Evolutionary conservation across 140 eudicot species (phyloP), one percentile per base, ranked within the genome.

Genomic region (Ambrosia hybrid): DNA sequence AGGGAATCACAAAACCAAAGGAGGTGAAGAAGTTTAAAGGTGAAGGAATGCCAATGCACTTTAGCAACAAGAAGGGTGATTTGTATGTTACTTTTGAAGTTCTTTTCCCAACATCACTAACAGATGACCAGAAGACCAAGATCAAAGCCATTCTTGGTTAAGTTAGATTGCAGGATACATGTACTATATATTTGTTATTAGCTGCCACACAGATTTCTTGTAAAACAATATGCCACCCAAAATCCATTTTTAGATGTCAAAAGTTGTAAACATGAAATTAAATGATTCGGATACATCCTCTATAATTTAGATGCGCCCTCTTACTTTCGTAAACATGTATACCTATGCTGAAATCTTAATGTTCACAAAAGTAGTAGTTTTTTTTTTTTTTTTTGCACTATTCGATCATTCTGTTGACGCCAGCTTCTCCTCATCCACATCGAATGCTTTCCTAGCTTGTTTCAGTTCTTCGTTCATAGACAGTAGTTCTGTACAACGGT

Each of bases 371-470:
- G 67, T 61, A 21, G 26, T 21, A 21, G 26, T 21, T 21, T 21
- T 21, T 61, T n/a, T 39, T 64, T 15, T 36, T 64, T 21, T 21
- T 21, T 21, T 16, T 37, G 38, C 9, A 45, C 14, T 16, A 45
- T 48, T 71, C 58, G 10, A 70, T 89, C 82, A 92, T 10, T 92
- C 95, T n/a, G 65, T 64, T 39, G 83, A 65, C 49, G 89, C 95
- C 68, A 92, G 65, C 83, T 85, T 92, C 74, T 81, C 85, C 67
- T 81, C 81, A 5, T 81, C 85, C 39, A 81, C 90, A 34, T 93
- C 98, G 72, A 93, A 93, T 55, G 98, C 97, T 77, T 94, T 94
- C 71, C 97, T 81, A 3, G 97, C 97, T 83, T 94, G 99, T 84
- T 94, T 94, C 26, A 21, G 26, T 21, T 21, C 26, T 21, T 21